Evolutionary conservation across 2,329 filamentous ascomycete genomes (phyloP).

Genomic region (Onygenales sp.): DNA sequence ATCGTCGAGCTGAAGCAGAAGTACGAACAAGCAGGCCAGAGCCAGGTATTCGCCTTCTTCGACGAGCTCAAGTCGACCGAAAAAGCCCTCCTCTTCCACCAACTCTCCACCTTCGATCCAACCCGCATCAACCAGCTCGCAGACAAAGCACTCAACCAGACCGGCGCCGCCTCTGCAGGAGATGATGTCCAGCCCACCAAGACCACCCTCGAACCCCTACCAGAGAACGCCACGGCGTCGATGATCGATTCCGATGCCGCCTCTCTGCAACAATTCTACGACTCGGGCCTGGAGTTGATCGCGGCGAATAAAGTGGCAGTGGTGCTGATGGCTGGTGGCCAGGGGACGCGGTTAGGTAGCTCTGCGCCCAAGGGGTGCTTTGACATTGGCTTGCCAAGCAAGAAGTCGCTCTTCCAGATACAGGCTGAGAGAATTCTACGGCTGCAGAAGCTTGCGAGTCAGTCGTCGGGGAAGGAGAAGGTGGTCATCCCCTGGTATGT

Average conservation of each 20-base stretch:
- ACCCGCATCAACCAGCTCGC: conserved; percentile 80
- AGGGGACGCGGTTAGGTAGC: conserved; percentile 89
- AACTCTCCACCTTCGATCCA: conserved; percentile 75
- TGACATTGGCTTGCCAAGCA: conserved; percentile 84
- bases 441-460: conserved; percentile 69
- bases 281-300: conserved; percentile 56
- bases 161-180: conserved; percentile 32
- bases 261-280: conserved; percentile 77
- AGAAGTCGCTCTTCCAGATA: conserved; percentile 94
- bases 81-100: conserved; percentile 69
- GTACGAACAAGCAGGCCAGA: conserved; percentile 66
- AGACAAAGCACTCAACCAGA: conserved; percentile 67
- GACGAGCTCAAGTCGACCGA: conserved; percentile 65
- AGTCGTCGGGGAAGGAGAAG: conserved; percentile 51
- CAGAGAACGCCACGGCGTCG: conserved; percentile 75
- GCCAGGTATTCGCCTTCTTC: conserved; percentile 80
- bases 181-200: conserved; percentile 20
- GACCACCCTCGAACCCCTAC: conserved; percentile 68
- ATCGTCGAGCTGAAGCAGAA: conserved; percentile 59
- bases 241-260: conserved; percentile 77
- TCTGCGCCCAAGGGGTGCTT: conserved; percentile 96
- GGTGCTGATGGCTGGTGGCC: conserved; percentile 93
- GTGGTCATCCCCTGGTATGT: conserved; percentile 92
- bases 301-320: conserved; percentile 66
- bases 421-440: conserved; percentile 90